These are phyloP conservation scores for Alisma plantagoaquatica DNA, from an alignment of 106 monocot genomes.

Conservation along the genomic window DNA sequence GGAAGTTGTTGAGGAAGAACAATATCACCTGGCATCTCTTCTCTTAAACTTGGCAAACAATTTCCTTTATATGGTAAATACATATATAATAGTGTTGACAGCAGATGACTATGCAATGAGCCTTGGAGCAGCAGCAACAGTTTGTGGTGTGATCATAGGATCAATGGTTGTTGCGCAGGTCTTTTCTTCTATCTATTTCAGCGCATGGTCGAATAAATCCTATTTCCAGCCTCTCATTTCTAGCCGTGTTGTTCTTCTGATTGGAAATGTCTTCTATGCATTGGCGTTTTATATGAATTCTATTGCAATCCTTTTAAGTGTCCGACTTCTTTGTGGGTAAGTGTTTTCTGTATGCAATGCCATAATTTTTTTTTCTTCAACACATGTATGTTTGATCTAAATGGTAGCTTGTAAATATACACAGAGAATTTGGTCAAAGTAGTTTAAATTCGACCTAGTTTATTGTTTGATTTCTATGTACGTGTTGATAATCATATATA, in stretches of 20 bases:
- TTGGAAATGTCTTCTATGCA: slow-evolving; percentile 80
- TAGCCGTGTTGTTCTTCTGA: slow-evolving; percentile 62
- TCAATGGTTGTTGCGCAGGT: slow-evolving; percentile 94
- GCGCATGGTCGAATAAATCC: slow-evolving; percentile 91
- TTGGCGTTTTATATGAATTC: slow-evolving; percentile 70
- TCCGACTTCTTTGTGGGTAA: too few relatives aligned
- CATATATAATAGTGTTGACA: slow-evolving; percentile 86
- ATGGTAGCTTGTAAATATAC: too few relatives aligned
- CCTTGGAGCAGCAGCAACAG: slow-evolving; percentile 83
- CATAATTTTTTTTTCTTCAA: too few relatives aligned
- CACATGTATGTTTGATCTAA: too few relatives aligned
- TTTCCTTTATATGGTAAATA: slow-evolving; percentile 97
- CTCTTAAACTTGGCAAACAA: slow-evolving; percentile 76
- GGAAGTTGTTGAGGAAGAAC: slow-evolving; percentile 40
- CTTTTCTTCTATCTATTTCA: slow-evolving; percentile 73
- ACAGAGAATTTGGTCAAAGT: too few relatives aligned
- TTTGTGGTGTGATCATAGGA: slow-evolving; percentile 86
- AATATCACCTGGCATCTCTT: slow-evolving; percentile 79
- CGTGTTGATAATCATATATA: too few relatives aligned
- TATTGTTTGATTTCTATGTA: too few relatives aligned
- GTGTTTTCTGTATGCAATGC: too few relatives aligned
- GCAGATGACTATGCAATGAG: slow-evolving; percentile 81
- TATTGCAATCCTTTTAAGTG: slow-evolving; percentile 39
- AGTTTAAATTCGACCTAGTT: too few relatives aligned
- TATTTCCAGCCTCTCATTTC: slow-evolving; percentile 76